Evolutionary conservation across 2,329 filamentous ascomycete species (phyloP), one percentile per base, ranked within the genome.

Genomic region (Fusarium pilosicola): DNA sequence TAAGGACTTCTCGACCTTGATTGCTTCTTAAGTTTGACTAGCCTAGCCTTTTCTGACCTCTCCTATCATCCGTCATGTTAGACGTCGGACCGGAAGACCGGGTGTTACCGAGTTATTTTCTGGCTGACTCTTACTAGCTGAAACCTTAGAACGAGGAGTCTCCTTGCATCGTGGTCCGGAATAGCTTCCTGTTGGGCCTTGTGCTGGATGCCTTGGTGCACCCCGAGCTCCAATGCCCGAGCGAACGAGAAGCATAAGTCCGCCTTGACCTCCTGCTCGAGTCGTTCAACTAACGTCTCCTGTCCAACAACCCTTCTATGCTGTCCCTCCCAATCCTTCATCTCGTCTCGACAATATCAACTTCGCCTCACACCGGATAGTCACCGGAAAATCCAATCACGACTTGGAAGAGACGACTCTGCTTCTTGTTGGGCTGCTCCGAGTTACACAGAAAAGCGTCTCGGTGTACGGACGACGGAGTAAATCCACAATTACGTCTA

Each of bases 121-220:
- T 58, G 24, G 34, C 51, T 54, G 42, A 54, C 46, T 34, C 36
- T 34, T 26, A 61, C 58, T 69, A 69, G 55, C 30, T 65, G 65
- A 42, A 69, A 69, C 64, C 69, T 69, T 55, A 58, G 44, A 57
- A 32, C 48, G 57, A 44, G 39, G 30, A 42, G 49, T 42, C 30
- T 45, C 56, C 54, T 54, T 24, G 38, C 51, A n/a, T 39, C 39
- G 51, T 48, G 65, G 65, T 22, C 45, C 67, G 71, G 45, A 61
- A 61, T 66, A 68, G 64, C 52, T 73, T 73, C 71, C 71, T 62
- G 67, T 62, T 68, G 71, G 71, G 44, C 58, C 55, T 61, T 57
- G 20, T 17, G 39, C 24, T 64, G 49, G 54, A 59, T 38, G 42
- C 28, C 51, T 48, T 44, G 39, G 52, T 59, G 18, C 22, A 60